Evolutionary conservation across 2,329 filamentous ascomycete genomes (phyloP), one percentile per base, ranked within the genome.

Genomic region (Endothia cerciana): DNA sequence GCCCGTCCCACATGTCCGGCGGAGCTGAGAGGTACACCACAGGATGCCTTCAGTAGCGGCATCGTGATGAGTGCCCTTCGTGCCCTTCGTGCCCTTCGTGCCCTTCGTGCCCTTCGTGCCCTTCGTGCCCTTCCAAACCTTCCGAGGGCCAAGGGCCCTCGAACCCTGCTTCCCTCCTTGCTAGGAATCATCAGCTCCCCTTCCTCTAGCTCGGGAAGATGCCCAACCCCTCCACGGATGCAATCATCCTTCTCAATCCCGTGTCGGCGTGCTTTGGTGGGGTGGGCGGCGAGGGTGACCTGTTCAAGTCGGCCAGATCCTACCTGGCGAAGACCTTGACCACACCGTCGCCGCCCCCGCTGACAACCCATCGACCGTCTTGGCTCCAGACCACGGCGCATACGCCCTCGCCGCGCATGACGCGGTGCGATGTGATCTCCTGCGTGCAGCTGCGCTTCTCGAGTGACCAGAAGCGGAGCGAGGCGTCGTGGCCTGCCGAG

Each of bases 371-470:
- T 71, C 93, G 87, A 41, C 94, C 94, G 75, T 99, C 95, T 73
- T 93, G 91, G 75, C 93, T 97, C 95, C 95, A 99, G 22, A 95
- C 92, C 4, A 97, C 94, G 19, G 90, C 87, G 78, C 94, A 98
- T 8, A 98, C 93, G 28, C 95, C 95, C 76, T 99, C 95, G 59
- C 94, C 95, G 61, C 95, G 88, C 94, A 98, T 97, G 70, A 96
- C 86, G 49, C 95, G 88, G 78, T 98, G 94, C 68, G 88, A 92
- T 2, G 93, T 96, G 72, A 99, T 93, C 76, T 98, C 95, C 77
- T 99, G 95, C 4, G 91, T 95, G 80, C 95, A 99, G 56, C 90
- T 91, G 60, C 95, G 88, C 82, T 97, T 99, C 78, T 99, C 95
- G 28, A 99, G 84, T 38, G 91, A 94, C 95, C 95, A 99, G 85